These are phyloP conservation scores for Nannochloris sp. DNA, from an alignment of 139 green algal species.

Conservation along the genomic window DNA sequence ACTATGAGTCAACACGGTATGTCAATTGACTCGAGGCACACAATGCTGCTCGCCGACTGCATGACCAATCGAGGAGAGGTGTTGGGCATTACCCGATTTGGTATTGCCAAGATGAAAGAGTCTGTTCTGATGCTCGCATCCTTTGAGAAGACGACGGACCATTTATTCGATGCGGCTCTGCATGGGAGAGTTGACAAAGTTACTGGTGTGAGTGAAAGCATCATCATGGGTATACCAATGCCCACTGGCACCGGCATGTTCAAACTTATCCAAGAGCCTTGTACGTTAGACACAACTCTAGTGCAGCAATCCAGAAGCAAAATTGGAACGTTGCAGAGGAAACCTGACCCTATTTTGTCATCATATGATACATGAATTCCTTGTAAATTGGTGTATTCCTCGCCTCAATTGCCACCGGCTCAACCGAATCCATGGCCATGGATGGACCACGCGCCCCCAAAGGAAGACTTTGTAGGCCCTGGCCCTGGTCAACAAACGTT, in stretches of 20 bases:
- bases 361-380: neutral
- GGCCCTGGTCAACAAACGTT: too few species aligned
- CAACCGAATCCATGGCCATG: too few species aligned
- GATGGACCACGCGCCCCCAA: too few species aligned
- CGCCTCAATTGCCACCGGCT: too few species aligned
- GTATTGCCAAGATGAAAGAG: slow-evolving; percentile 99
- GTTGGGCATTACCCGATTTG: slow-evolving; percentile 96
- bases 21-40: slow-evolving; percentile 89
- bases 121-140: slow-evolving; percentile 94
- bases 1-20: slow-evolving; percentile 91
- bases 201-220: slow-evolving; percentile 77
- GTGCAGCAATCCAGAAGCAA: neutral
- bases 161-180: slow-evolving; percentile 95
- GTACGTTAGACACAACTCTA: neutral
- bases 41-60: slow-evolving; percentile 94
- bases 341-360: neutral
- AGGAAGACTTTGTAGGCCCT: too few species aligned
- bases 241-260: slow-evolving; percentile 91
- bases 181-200: slow-evolving; percentile 54
- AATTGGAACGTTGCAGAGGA: neutral
- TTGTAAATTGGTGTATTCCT: neutral
- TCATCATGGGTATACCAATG: slow-evolving; percentile 99
- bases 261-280: slow-evolving; percentile 37
- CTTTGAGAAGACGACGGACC: slow-evolving; percentile 98
- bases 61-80: slow-evolving; percentile 99